These are phyloP conservation scores for Penicillium soppii DNA, from an alignment of 495 filamentous ascomycete genomes.

Conservation along the genomic window DNA sequence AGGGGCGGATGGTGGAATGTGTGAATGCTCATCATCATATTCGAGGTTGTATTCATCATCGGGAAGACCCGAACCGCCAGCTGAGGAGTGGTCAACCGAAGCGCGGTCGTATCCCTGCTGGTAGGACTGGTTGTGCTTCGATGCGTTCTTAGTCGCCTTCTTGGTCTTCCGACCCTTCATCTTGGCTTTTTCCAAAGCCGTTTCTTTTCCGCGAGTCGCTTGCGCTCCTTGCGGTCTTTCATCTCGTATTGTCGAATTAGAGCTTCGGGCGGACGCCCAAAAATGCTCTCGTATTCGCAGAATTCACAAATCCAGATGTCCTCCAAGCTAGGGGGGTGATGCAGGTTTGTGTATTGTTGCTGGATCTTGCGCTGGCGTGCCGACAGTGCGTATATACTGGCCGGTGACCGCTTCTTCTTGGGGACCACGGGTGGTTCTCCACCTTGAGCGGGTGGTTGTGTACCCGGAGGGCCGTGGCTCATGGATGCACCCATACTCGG, in stretches of 20 bases:
- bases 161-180: constrained; percentile 87
- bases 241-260: constrained; percentile 90
- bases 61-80: constrained; percentile 43
- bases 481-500: constrained; percentile 46
- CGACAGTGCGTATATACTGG: constrained; percentile 59
- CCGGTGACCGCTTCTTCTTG: constrained; percentile 57
- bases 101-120: constrained; percentile 49
- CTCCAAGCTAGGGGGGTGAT: constrained; percentile 68
- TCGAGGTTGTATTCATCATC: constrained; percentile 58
- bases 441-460: constrained; percentile 37
- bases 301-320: constrained; percentile 96
- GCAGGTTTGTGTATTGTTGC: constrained; percentile 71
- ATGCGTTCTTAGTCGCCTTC: constrained; percentile 65
- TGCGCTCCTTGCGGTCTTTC: constrained; percentile 83
- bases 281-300: constrained; percentile 85
- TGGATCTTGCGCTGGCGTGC: constrained; percentile 67
- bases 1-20: constrained; percentile 29
- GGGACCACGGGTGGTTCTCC: constrained; percentile 39
- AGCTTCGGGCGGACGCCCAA: constrained; percentile 77
- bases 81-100: constrained; percentile 43
- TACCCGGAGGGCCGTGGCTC: constrained; percentile 24
- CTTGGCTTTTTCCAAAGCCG: constrained; percentile 91
- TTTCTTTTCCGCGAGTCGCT: constrained; percentile 76
- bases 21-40: constrained; percentile 51
- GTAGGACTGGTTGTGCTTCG: constrained; percentile 53